phyloP scores from a whole-genome alignment of 495 filamentous ascomycete species.

The Niebla homalea region DNA sequence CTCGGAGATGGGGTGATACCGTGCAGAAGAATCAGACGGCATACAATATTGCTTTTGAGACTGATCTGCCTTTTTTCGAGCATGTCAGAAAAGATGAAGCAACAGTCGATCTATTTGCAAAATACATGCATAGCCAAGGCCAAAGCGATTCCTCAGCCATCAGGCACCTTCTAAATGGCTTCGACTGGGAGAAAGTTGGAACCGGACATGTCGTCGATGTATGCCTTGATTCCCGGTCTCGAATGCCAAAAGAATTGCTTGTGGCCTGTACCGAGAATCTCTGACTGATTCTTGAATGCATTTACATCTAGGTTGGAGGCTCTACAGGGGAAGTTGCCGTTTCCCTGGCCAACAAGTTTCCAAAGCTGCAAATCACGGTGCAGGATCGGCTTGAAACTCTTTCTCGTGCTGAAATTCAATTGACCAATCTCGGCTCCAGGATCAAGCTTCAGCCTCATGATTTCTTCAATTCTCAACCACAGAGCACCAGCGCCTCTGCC shows the following conservation, averaged over 20 bases:
- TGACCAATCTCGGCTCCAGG: background rate
- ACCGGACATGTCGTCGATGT: background rate
- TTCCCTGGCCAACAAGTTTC: no score
- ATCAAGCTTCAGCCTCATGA: background rate
- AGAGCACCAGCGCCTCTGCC: background rate
- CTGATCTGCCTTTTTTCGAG: conserved; percentile 11
- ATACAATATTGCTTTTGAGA: conserved; percentile 17
- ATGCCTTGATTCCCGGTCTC: background rate
- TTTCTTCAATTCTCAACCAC: background rate
- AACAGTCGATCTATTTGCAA: background rate
- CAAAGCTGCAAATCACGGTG: no score
- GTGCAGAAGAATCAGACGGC: conserved; percentile 15
- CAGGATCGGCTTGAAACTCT: no score
- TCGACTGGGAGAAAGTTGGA: background rate
- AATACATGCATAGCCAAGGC: background rate
- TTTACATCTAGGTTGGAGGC: no score
- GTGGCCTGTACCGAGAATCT: no score
- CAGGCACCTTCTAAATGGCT: background rate
- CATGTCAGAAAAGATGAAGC: background rate
- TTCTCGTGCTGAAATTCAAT: no score
- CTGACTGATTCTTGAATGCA: no score
- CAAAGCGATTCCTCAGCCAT: background rate
- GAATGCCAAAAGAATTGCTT: background rate
- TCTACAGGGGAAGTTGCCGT: no score
- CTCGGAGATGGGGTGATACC: conserved; percentile 13